Evolutionary conservation across 129 eudicot genomes (phyloP).

Genomic region (carrot (Daucus carota)): DH1_v3.0 NC_030383.2:44315001-44315500

Average conservation of each 20-base stretch:
- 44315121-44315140: constrained; percentile 42
- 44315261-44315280: constrained; percentile 75
- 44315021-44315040: constrained; percentile 29
- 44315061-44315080: constrained; percentile 16
- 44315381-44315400: constrained; percentile 51
- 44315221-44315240: constrained; percentile 92
- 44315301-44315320: constrained; percentile 76
- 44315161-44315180: constrained; percentile 64
- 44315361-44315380: constrained; percentile 42
- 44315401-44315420: constrained; percentile 86
- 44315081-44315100: constrained; percentile 19
- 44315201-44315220: constrained; percentile 83
- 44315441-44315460: constrained; percentile 82
- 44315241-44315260: constrained; percentile 74
- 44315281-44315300: constrained; percentile 97
- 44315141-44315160: constrained; percentile 69
- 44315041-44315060: constrained; percentile 28
- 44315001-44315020: constrained; percentile 53
- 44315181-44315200: constrained; percentile 75
- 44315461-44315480: constrained; percentile 90
- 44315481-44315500: constrained; percentile 74
- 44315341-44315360: constrained; percentile 63
- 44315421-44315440: constrained; percentile 89
- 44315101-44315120: constrained; percentile 24
- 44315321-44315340: constrained; percentile 67